These are phyloP conservation scores for Boletus smithii DNA, from an alignment of 1,284 basidiomycete species.

Conservation along the genomic window DNA sequence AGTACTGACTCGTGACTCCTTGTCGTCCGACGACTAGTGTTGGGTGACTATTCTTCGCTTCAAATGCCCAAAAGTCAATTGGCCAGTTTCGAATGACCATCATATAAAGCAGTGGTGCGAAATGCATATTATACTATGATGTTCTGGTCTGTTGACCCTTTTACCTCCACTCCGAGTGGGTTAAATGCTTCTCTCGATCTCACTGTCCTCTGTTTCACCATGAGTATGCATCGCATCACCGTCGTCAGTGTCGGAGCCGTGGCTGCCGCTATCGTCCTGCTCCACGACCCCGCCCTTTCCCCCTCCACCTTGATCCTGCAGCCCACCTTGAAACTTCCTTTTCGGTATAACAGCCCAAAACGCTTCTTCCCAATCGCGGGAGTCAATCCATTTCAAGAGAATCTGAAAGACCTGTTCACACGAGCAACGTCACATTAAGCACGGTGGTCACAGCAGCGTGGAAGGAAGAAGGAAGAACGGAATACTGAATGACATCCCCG, in stretches of 20 bases:
- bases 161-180: neutral
- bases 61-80: no score
- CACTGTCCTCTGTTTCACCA: neutral
- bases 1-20: no score
- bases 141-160: neutral
- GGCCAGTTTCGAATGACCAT: no score
- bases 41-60: no score
- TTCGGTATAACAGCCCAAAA: slow-evolving; percentile 85
- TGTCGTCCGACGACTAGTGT: no score
- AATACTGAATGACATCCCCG: neutral
- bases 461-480: neutral
- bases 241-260: neutral
- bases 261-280: neutral
- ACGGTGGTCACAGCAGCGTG: neutral
- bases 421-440: slow-evolving; percentile 17
- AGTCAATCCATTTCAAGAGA: slow-evolving; percentile 84
- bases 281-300: neutral
- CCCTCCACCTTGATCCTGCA: slow-evolving; percentile 1
- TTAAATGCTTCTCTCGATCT: neutral
- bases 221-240: neutral
- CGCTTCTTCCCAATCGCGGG: slow-evolving; percentile 78
- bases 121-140: no score
- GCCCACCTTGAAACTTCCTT: slow-evolving; percentile 64
- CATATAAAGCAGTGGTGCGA: no score
- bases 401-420: slow-evolving; percentile 75